These are phyloP conservation scores for Pelargonium fulgidum DNA, from an alignment of 441 rosid genomes.

Conservation along the genomic window DNA sequence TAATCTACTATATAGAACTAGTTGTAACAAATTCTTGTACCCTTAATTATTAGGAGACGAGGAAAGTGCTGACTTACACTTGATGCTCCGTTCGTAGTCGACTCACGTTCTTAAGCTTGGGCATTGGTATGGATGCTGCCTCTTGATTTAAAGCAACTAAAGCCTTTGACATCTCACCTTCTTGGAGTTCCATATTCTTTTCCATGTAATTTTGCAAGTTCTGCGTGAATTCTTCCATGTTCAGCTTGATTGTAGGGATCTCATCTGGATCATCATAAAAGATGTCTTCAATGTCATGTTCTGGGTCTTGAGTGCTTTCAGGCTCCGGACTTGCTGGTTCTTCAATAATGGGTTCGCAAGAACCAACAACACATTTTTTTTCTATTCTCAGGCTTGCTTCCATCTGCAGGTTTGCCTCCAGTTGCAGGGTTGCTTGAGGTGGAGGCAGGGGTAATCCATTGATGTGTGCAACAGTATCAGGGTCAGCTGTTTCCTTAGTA, in stretches of 20 bases:
- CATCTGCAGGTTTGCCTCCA: constrained; percentile 29
- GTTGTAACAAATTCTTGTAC: background rate
- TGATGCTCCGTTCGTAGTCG: constrained; percentile 88
- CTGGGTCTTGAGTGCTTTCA: constrained; percentile 35
- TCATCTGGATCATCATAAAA: constrained; percentile 64
- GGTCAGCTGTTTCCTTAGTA: constrained; percentile 24
- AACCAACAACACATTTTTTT: constrained; percentile 23
- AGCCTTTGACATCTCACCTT: constrained; percentile 73
- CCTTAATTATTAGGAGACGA: constrained; percentile 12
- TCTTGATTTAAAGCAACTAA: constrained; percentile 72
- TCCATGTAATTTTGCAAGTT: constrained; percentile 62
- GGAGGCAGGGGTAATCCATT: constrained; percentile 38
- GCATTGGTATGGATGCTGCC: constrained; percentile 68
- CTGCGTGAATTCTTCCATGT: constrained; percentile 49
- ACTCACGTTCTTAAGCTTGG: constrained; percentile 70
- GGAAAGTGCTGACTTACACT: constrained; percentile 63
- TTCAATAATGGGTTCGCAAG: constrained; percentile 62
- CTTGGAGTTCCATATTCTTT: constrained; percentile 64
- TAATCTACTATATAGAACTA: background rate
- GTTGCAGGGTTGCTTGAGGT: constrained; percentile 30
- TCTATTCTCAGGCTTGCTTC: background rate
- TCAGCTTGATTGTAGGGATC: constrained; percentile 73
- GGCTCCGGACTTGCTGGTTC: constrained; percentile 78
- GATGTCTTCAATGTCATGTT: constrained; percentile 64
- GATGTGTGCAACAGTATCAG: constrained; percentile 31